Percentiles rank a stretch among this genome's conserved stretches.
Conservation (phyloP, 2,329 filamentous ascomycete genomes). For the Epichloe gansuensis region DNA sequence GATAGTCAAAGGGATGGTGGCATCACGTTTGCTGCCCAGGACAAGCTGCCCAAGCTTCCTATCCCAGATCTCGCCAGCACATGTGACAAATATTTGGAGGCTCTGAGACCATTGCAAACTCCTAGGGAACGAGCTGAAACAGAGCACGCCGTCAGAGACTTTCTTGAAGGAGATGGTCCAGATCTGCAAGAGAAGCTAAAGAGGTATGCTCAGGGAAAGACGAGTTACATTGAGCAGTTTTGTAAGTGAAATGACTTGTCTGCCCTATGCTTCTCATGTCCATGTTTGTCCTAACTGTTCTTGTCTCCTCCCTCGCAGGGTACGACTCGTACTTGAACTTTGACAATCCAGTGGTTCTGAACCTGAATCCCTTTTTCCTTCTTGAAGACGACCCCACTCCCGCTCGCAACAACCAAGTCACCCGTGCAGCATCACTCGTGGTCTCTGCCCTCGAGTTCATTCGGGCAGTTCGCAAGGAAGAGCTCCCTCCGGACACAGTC, state of each 20-base stretch:
- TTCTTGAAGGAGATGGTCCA: slow-evolving; percentile 67
- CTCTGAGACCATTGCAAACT: slow-evolving; percentile 69
- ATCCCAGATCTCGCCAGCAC: slow-evolving; percentile 78
- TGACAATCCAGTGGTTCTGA: slow-evolving; percentile 93
- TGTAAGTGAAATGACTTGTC: slow-evolving; percentile 46
- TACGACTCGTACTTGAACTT: slow-evolving; percentile 98
- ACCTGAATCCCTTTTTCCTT: slow-evolving; percentile 94
- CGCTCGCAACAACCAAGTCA: slow-evolving; percentile 91
- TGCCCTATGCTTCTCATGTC: neutral
- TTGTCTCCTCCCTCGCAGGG: slow-evolving; percentile 40
- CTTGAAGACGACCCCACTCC: slow-evolving; percentile 96
- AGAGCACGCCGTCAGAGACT: slow-evolving; percentile 66
- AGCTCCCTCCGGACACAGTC: slow-evolving; percentile 77
- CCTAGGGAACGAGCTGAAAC: slow-evolving; percentile 74
- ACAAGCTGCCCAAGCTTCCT: slow-evolving; percentile 78
- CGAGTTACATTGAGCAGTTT: slow-evolving; percentile 97
- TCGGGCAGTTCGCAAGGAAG: slow-evolving; percentile 80
- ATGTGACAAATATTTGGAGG: slow-evolving; percentile 65
- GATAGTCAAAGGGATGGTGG: slow-evolving; percentile 43
- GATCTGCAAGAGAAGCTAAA: slow-evolving; percentile 80
- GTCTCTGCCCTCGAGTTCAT: slow-evolving; percentile 87
- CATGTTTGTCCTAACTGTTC: slow-evolving; percentile 4
- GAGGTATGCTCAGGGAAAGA: slow-evolving; percentile 78
- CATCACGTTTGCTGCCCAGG: slow-evolving; percentile 81
- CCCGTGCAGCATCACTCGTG: slow-evolving; percentile 80